Conservation (phyloP, 2,329 filamentous ascomycete species). For the Ceratocystis colombiana region DNA sequence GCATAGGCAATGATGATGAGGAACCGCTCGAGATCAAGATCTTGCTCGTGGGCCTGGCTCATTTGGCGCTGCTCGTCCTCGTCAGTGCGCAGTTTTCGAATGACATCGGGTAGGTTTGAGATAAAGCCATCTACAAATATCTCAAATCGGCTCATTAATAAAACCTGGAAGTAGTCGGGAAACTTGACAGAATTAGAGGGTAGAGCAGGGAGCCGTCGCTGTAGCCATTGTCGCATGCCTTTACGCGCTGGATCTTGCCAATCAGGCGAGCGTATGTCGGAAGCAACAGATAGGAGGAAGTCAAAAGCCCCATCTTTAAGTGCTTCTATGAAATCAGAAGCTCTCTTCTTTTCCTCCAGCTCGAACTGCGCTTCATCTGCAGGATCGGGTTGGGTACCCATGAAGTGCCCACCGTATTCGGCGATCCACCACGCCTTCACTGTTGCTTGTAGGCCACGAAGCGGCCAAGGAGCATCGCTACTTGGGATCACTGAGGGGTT, state of each 20-base stretch:
- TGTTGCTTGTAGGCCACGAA: constrained; percentile 68
- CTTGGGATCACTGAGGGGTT: constrained; percentile 57
- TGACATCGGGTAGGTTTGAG: constrained; percentile 84
- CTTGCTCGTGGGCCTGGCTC: constrained; percentile 54
- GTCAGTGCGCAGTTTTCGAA: constrained; percentile 73
- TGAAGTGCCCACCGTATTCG: constrained; percentile 84
- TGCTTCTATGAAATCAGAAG: constrained; percentile 62
- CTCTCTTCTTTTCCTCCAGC: constrained; percentile 57
- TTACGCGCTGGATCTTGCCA: constrained; percentile 83
- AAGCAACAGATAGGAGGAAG: constrained; percentile 75
- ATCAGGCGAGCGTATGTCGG: constrained; percentile 67
- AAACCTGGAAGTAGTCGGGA: constrained; percentile 58
- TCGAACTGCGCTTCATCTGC: constrained; percentile 31
- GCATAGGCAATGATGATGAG: constrained; percentile 84
- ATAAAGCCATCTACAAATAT: constrained; percentile 86
- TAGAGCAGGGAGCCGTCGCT: constrained; percentile 66
- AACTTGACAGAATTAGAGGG: constrained; percentile 58
- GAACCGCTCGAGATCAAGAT: constrained; percentile 75
- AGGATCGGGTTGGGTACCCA: constrained; percentile 56
- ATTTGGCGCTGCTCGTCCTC: constrained; percentile 78
- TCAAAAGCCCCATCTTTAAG: constrained; percentile 86
- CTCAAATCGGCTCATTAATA: constrained; percentile 73
- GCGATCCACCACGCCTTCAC: constrained; percentile 78
- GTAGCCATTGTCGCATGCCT: constrained; percentile 70
- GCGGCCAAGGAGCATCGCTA: constrained; percentile 59